Evolutionary conservation across 2,329 filamentous ascomycete species (phyloP), one percentile per base, ranked within the genome.

Genomic region (Fusarium sp.): DNA sequence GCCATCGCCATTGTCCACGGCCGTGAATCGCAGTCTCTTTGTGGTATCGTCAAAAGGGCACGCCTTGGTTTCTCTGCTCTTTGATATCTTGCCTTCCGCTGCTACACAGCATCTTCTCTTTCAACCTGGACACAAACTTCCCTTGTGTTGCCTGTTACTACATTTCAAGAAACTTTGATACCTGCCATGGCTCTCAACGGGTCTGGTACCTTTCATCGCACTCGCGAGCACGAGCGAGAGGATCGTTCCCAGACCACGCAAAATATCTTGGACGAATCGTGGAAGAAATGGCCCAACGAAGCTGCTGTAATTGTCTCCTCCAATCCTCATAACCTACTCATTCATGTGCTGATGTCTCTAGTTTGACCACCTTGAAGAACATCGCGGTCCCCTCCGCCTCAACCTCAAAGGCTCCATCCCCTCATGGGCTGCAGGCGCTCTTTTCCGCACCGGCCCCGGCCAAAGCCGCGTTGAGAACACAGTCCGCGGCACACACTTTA

Each of bases 391-490:
- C 0, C 84, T 95, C 5, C 85, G 91, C 58, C 87, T 96, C 14
- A 77, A 79, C 0, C 87, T 96, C 6, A 86, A 85, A 40, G 94
- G 94, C 12, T 81, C 81, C 0, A 94, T 97, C 60, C 94, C 94
- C 1, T 68, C 85, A 1, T 95, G 93, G 86, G 90, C 90, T 4
- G 90, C 92, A 3, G 94, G 94, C 1, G 86, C 89, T 2, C 86
- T 97, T 1, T 96, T 92, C 81, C 89, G 94, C 27, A 95, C 92
- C 0, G 94, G 94, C 0, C 93, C 93, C 0, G 93, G 93, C 1
- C 87, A 89, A 32, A 90, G 88, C 80, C 87, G 88, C 40, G 83
- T 95, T 4, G 85, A 91, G n/a, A 80, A 84, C 50, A 90, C 90
- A 1, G 82, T 88, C 3, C 85, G 86, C 4, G 90, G 90, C n/a